Base-by-base conservation (phyloP, 2,329 filamentous ascomycete genomes). In the Trichoderma simmonsii region DNA sequence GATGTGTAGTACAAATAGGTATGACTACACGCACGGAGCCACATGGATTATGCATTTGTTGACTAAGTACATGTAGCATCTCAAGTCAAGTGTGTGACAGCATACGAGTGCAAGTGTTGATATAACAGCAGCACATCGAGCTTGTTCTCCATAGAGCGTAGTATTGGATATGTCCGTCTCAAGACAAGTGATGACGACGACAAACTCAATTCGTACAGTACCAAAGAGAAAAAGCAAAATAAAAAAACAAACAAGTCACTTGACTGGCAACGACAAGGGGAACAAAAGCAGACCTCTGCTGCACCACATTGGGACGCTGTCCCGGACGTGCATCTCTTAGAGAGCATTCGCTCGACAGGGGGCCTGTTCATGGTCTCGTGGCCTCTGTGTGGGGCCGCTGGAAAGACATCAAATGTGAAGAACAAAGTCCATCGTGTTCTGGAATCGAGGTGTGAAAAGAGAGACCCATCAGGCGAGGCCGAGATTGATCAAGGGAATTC, bases 321-420 rank as follows among this genome's bases (percentile, higher is more conserved):
- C 64, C 64, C 64, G 64, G 57, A 59, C 64, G 26, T 59, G 64
- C 64, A 56, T 67, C 64, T 59, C 43, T 21, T 43, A 59, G 61
- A 64, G 61, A 64, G 34, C 24, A 63, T 63, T 48, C 39, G 60
- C 7, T 65, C 62, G 62, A 51, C 66, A 60, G 57, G 66, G 66
- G 66, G 66, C 57, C 21, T 43, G 61, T 43, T 64, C 51, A 30
- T 59, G 69, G 69, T 71, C 69, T 71, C 69, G 69, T 71, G 69
- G 69, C 24, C 69, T 65, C 48, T 18, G 21, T 21, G 69, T 71
- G 69, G 69, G 61, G 69, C 59, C 28, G 15, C 28, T 34, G 26
- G 39, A 61, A 61, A 68, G 65, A 66, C 63, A 56, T 62, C 26
- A 51, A 56, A 11, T 66, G 26, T 51, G 18, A 34, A 36, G 63